These are phyloP conservation scores for Ormosia semicastrata DNA, from an alignment of 306 rosid species.

Conservation along the genomic window DNA sequence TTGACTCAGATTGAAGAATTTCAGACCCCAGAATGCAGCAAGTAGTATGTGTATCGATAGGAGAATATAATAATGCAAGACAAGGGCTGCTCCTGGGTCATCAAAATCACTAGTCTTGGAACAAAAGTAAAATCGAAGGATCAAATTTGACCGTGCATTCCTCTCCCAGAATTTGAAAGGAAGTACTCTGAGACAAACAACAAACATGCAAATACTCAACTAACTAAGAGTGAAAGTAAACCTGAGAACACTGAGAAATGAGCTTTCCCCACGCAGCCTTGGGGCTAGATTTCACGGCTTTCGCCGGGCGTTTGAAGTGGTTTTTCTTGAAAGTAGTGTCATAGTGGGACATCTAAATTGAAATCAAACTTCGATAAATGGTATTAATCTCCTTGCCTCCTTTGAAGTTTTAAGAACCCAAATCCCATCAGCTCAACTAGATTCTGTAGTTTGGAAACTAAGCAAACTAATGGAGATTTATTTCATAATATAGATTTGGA, in stretches of 20 bases:
- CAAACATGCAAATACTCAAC: background rate
- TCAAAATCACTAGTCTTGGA: background rate
- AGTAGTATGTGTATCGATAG: background rate
- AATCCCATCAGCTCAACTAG: too few relatives aligned
- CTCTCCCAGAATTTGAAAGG: background rate
- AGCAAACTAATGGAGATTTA: too few relatives aligned
- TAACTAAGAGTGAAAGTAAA: conserved; percentile 31
- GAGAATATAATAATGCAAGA: background rate
- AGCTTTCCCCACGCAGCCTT: conserved; percentile 83
- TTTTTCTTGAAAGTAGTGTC: too few relatives aligned
- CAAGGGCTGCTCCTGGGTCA: background rate
- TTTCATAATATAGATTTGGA: too few relatives aligned
- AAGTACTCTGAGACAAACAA: background rate
- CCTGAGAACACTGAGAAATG: conserved; percentile 83
- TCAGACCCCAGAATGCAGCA: background rate
- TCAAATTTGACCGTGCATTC: background rate
- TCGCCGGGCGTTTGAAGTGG: conserved; percentile 54
- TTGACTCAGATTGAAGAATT: background rate
- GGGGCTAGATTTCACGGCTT: conserved; percentile 33
- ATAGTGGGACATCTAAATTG: too few relatives aligned
- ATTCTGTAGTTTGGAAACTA: too few relatives aligned
- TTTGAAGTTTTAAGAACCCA: too few relatives aligned
- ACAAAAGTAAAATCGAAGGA: background rate
- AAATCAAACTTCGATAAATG: too few relatives aligned
- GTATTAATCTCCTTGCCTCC: too few relatives aligned